These are phyloP conservation scores for Suhomyces vadensis DNA, from an alignment of 805 yeast genomes.

Conservation along the genomic window DNA sequence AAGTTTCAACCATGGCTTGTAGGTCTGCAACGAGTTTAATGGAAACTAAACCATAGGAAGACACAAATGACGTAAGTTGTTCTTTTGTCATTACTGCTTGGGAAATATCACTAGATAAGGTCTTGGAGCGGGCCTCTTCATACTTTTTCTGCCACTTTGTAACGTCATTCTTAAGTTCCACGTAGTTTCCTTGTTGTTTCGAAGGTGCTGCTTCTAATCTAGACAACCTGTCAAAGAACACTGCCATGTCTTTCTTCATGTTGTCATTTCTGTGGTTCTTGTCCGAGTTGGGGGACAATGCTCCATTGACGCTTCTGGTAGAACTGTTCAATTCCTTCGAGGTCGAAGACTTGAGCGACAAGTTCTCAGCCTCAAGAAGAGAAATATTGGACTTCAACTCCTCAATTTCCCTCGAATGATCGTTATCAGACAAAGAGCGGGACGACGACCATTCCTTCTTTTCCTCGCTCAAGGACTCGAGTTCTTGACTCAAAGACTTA, in stretches of 20 bases:
- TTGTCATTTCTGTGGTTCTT: not conserved
- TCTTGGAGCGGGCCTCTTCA: constrained; percentile 47
- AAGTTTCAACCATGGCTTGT: constrained; percentile 49
- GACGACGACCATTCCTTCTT: constrained; percentile 10
- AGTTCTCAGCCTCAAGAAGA: constrained; percentile 39
- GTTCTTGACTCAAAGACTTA: constrained; percentile 19
- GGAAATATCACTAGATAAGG: constrained; percentile 21
- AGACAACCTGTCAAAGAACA: constrained; percentile 30
- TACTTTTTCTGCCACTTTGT: constrained; percentile 52
- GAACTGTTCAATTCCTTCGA: constrained; percentile 2
- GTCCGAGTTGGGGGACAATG: not conserved
- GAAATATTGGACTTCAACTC: constrained; percentile 31
- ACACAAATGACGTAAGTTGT: constrained; percentile 29
- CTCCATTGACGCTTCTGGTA: not conserved
- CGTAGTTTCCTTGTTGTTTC: constrained; percentile 14
- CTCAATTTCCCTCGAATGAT: constrained; percentile 25
- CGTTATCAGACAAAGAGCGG: not conserved
- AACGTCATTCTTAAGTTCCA: constrained; percentile 29
- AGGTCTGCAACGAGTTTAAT: constrained; percentile 44
- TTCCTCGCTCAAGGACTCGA: constrained; percentile 22
- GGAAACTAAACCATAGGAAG: constrained; percentile 49
- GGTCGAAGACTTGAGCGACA: constrained; percentile 28
- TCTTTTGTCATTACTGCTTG: constrained; percentile 19
- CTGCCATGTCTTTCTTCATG: constrained; percentile 21
- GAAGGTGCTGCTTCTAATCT: constrained; percentile 20